Evolutionary conservation across 139 green algal species (phyloP), one percentile per base, ranked within the genome.

Genomic region (Chlamydomonas sp.): DNA sequence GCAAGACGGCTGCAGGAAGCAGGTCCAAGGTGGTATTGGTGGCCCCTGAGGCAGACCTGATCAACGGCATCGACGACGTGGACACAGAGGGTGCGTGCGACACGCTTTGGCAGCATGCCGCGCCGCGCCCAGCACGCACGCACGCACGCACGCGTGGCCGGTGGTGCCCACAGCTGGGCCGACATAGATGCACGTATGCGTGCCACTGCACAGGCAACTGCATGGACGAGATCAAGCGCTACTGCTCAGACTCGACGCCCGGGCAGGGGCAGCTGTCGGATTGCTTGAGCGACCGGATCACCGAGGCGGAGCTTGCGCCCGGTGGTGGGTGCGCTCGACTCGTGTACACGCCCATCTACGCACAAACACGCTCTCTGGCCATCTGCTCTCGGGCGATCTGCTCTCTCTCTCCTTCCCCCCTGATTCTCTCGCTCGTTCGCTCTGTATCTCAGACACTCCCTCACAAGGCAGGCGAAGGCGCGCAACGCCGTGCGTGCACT

Each of bases 211-310:
- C 82, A 91, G 88, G 85, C 26, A 77, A 81, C 5, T 95, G 89
- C 63, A 50, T 57, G 16, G 61, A 64, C 1, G 87, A 91, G 20
- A 78, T 92, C 10, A 58, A 85, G 2, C 54, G 60, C 2, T 85
- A 85, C n/a, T 95, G 89, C 71, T 57, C 74, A 2, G 77, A 82
- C 34, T 65, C 85, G 1, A 75, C 79, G 24, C 71, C 76, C 29
- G 89, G 89, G 1, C 73, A 86, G 24, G 74, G 76, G 16, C 58
- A 81, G 13, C 67, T 91, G 54, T 76, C 82, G 31, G 73, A 81
- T 2, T 95, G 89, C 73, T 73, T 95, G 5, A 82, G 79, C 1
- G 76, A 90, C 22, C 71, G 84, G n/a, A 75, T 89, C 1, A 70
- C 78, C n/a, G 64, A 77, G 4, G 54, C 67, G 2, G 81, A 87